Conservation (phyloP, 805 yeast genomes). For the Torulaspora franciscae region DNA sequence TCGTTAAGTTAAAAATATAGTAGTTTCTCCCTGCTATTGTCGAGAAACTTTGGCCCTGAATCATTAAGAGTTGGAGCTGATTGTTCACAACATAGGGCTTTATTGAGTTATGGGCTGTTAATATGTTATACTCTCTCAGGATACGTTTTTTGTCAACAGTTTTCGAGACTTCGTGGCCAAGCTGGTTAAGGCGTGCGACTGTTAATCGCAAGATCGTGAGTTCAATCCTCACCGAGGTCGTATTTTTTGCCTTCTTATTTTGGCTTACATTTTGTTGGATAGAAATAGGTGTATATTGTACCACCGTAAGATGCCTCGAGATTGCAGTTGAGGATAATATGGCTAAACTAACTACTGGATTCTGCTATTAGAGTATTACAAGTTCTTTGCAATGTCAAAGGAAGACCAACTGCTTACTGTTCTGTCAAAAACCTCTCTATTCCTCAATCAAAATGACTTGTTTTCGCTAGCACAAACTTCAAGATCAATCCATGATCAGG, state of each 20-base stretch:
- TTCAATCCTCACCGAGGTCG: conserved; percentile 54
- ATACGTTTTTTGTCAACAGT: too few species aligned
- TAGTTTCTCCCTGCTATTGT: too few species aligned
- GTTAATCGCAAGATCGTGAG: conserved; percentile 57
- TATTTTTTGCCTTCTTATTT: conserved; percentile 15
- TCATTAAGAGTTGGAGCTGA: not conserved
- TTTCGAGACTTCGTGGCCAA: conserved; percentile 45
- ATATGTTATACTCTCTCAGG: too few species aligned
- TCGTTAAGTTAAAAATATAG: too few species aligned
- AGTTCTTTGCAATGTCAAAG: conserved; percentile 1
- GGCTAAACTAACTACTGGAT: too few species aligned
- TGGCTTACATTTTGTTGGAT: not conserved
- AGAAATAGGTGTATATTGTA: not conserved
- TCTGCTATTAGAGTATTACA: not conserved
- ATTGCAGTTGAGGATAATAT: too few species aligned
- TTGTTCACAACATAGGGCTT: too few species aligned
- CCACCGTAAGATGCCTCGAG: too few species aligned
- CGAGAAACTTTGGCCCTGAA: too few species aligned
- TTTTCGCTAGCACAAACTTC: conserved; percentile 33
- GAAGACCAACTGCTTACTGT: conserved; percentile 10
- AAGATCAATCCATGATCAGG: conserved; percentile 29
- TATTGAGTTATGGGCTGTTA: too few species aligned
- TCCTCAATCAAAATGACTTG: conserved; percentile 41
- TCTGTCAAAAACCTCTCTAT: conserved; percentile 16
- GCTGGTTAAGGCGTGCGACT: conserved; percentile 55